Conservation (phyloP, 306 rosid genomes). For the Glycine latifolia region DNA sequence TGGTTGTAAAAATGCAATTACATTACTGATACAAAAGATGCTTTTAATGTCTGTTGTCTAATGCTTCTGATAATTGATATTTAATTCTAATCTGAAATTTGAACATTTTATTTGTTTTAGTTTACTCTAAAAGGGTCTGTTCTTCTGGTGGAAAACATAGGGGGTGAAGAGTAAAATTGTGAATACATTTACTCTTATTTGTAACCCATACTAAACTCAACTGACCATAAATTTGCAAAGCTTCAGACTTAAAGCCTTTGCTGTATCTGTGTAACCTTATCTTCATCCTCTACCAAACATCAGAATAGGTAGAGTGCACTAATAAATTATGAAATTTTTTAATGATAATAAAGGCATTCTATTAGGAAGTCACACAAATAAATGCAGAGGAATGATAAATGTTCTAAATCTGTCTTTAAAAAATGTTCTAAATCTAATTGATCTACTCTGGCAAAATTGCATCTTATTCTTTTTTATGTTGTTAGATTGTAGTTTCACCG, state of each 20-base stretch:
- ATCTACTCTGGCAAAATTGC: conserved; percentile 28
- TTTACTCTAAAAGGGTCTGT: conserved; percentile 7
- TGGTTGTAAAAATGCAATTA: neutral
- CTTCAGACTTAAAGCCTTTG: conserved; percentile 12
- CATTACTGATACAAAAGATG: conserved; percentile 24
- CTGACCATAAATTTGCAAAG: neutral
- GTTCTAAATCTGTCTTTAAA: neutral
- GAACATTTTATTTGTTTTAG: neutral
- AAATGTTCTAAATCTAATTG: conserved; percentile 4
- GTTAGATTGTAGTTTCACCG: conserved; percentile 17
- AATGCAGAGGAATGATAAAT: conserved; percentile 22
- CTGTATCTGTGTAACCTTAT: conserved; percentile 10
- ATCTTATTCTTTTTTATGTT: neutral
- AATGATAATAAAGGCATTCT: conserved; percentile 30
- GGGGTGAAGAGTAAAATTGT: neutral
- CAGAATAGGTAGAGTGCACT: neutral
- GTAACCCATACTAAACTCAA: neutral
- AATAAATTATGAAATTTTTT: neutral
- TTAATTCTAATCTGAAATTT: neutral
- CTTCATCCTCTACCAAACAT: conserved; percentile 15
- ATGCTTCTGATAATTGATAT: conserved; percentile 5
- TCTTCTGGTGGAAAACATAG: neutral
- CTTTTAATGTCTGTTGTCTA: neutral
- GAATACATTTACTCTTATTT: neutral
- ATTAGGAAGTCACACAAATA: conserved; percentile 16